Evolutionary conservation across 2,329 filamentous ascomycete genomes (phyloP), one percentile per base, ranked within the genome.

Genomic region (Phyllosticta citrichinensis): DNA sequence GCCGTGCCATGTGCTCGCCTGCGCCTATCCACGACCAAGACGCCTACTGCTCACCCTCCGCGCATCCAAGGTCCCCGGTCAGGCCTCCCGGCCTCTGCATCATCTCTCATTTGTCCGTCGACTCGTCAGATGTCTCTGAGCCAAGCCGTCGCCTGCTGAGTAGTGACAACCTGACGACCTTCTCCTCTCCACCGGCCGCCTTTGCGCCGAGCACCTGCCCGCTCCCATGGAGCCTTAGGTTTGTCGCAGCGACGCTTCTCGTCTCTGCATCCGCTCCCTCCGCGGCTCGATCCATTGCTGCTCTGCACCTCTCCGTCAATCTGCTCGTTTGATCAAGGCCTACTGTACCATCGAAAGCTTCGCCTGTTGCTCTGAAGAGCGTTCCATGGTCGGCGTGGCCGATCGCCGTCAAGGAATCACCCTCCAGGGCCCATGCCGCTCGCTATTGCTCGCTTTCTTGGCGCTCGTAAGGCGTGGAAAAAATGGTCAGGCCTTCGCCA

Each of bases 391-490:
- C 55, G 55, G 55, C 51, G 40, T 61, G 35, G 30, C 55, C 55
- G 60, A 61, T 61, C 60, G 25, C 51, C 60, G 40, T 57, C 60
- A 50, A 55, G 60, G 60, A 20, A 61, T 57, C 17, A 2, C 14
- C 11, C 51, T 5, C 19, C 10, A 20, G 33, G 33, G 33, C 33
- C 33, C 33, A 40, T 40, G 33, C 12, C 33, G 33, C 33, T 40
- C 33, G 14, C 11, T 14, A 10, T 40, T 17, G 11, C 2, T 40
- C 33, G 33, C 33, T 40, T 40, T 9, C 33, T 40, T 40, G 33
- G 33, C 33, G 33, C 14, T 17, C 11, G 11, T 10, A 5, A 40
- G 33, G 33, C 33, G 33, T 40, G 33, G 33, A 17, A 40, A 40
- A 40, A 30, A 40, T 5, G 33, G 33, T 40, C 58, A 51, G 35